Evolutionary conservation across 1,139 yeast genomes (phyloP), one percentile per base, ranked within the genome.

Genomic region (Suhomyces coccinellae): DNA sequence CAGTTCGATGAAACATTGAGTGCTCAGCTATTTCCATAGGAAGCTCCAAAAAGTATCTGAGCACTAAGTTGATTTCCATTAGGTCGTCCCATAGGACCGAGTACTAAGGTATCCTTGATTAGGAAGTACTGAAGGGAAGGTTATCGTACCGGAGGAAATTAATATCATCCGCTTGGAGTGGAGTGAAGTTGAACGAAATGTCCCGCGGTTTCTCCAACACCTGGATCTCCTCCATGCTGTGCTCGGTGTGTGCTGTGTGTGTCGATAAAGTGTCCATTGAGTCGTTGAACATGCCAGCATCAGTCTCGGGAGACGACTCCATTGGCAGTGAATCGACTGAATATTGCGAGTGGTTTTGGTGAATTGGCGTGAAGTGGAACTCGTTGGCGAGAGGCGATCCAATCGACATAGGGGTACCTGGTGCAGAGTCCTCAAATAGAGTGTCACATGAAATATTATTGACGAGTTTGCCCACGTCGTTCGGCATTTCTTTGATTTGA

Each of bases 261-360:
- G 64, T 60, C 6, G 62, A 58, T 15, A 61, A 42, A 1, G 63
- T 54, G 24, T 57, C 64, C 51, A 55, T 41, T 3, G 64, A 60
- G 30, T 56, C 58, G 41, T 53, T 58, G 46, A 60, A 56, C 24
- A 52, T 31, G 10, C 45, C 48, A 13, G 45, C 38, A 15, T 46
- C 42, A 9, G 52, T 41, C 15, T 50, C 52, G 4, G 58, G 58
- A 6, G 55, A 52, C 11, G 56, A 49, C 12, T 42, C 45, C 16
- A 36, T 36, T 10, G 45, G 43, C 31, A 40, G 49, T n/a, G 56
- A 53, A 33, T 53, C 54, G 12, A 55, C 40, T 3, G 61, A 55
- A 46, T 48, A 52, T 16, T 33, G 45, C 4, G 61, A 56, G 8
- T 42, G 33, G 44, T 51, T 50, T 24, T 36, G 40, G 24, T 43